A percentile compares a stretch with the other conserved stretches of the same genome.
Evolutionary conservation across 2,329 filamentous ascomycete species (phyloP).

Genomic region (Colletotrichum gigasporum): DNA sequence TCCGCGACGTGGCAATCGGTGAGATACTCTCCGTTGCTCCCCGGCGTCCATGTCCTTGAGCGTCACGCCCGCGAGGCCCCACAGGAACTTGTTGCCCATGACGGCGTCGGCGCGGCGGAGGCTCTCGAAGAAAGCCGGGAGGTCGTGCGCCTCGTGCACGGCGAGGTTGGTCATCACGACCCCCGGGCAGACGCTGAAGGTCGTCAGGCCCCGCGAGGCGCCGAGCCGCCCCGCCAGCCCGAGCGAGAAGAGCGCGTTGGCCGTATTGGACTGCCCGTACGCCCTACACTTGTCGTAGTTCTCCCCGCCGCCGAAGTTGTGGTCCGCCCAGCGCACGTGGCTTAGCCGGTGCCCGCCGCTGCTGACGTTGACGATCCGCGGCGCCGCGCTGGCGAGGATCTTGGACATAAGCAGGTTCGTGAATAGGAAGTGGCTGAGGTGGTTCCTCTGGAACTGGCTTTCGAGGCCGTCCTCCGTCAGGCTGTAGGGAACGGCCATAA

Average conservation of each 20-base stretch:
- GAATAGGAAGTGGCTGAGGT: constrained; percentile 50
- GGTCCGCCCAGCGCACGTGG: constrained; percentile 53
- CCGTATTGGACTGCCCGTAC: constrained; percentile 40
- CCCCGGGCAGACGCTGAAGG: constrained; percentile 63
- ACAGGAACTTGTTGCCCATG: constrained; percentile 20
- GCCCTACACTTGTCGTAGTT: constrained; percentile 37
- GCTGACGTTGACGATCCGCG: constrained; percentile 54
- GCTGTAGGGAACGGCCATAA: constrained; percentile 47
- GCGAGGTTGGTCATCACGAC: constrained; percentile 54
- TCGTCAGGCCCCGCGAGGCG: constrained; percentile 47
- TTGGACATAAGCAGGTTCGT: constrained; percentile 49
- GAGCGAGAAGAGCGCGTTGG: constrained; percentile 37
- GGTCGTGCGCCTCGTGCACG: constrained; percentile 13
- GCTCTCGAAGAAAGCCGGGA: not conserved
- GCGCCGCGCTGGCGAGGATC: constrained; percentile 36
- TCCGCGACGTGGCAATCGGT: constrained; percentile 18
- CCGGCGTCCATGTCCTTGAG: constrained; percentile 17
- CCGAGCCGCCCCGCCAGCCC: constrained; percentile 22
- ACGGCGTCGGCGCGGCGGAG: constrained; percentile 1
- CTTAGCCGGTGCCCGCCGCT: constrained; percentile 53
- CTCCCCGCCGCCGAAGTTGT: constrained; percentile 45
- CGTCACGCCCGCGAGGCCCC: not conserved
- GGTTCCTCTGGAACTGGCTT: constrained; percentile 46
- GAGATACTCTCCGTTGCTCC: constrained; percentile 22
- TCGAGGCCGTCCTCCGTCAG: constrained; percentile 50